Conservation (phyloP, 352 stramenopile genomes). For the Pythium aphanidermatum region DNA sequence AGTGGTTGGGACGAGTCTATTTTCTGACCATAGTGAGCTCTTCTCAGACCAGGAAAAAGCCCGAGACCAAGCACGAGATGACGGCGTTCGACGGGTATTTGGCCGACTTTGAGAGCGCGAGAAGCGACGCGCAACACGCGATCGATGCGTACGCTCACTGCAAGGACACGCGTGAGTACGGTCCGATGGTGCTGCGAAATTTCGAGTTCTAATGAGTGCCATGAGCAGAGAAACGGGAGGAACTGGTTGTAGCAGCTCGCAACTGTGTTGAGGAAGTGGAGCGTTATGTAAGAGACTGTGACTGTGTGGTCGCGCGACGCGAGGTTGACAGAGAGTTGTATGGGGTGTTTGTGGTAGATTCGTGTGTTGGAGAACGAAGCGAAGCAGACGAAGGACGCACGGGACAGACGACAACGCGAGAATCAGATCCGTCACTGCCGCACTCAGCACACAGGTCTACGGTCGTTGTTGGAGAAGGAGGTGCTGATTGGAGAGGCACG, state of each 20-base stretch:
- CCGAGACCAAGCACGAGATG: not conserved
- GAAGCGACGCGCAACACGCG: constrained; percentile 36
- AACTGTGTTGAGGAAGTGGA: constrained; percentile 62
- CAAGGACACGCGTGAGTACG: constrained; percentile 10
- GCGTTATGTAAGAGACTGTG: constrained; percentile 39
- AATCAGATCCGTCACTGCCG: constrained; percentile 40
- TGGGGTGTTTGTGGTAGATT: constrained; percentile 23
- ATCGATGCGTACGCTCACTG: constrained; percentile 40
- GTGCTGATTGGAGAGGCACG: constrained; percentile 40
- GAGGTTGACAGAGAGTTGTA: not conserved
- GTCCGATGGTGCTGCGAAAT: not conserved
- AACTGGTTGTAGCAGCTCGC: constrained; percentile 39
- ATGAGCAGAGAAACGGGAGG: constrained; percentile 29
- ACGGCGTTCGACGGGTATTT: constrained; percentile 52
- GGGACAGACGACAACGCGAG: constrained; percentile 37
- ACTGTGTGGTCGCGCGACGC: not conserved
- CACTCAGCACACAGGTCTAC: constrained; percentile 41
- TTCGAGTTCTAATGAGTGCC: not conserved
- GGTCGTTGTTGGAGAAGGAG: constrained; percentile 50
- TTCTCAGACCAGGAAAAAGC: not conserved
- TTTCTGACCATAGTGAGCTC: too few species aligned
- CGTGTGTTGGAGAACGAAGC: constrained; percentile 59
- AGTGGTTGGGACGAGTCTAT: too few species aligned
- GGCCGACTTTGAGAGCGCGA: constrained; percentile 40
- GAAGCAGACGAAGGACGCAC: constrained; percentile 21